Evolutionary conservation across 2,329 filamentous ascomycete species (phyloP), one percentile per base, ranked within the genome.

Genomic region (Penicillium hesseltinei): DNA sequence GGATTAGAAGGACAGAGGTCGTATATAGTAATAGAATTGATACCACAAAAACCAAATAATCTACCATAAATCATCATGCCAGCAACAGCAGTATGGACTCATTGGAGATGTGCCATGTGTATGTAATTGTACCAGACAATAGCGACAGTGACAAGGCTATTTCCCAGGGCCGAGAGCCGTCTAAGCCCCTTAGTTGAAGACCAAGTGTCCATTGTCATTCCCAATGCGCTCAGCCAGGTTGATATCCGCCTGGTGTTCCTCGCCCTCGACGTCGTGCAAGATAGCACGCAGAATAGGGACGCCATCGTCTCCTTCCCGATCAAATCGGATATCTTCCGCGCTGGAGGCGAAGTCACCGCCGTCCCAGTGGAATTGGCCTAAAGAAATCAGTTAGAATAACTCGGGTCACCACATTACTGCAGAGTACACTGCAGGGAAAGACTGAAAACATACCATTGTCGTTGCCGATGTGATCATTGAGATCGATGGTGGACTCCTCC

Each of bases 191-290:
- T 53, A 51, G 25, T 40, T 31, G 36, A 74, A 79, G 54, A 60
- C 51, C 57, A 84, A 75, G 1, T 57, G 29, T n/a, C 84, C 84
- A 62, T 82, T 68, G 21, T 79, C 63, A 71, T 86, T 86, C 57
- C 71, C 70, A 53, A 87, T 76, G 57, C 80, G 75, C 77, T 85
- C 82, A 3, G 78, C 69, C 6, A 87, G 77, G 74, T 87, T 86
- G 62, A 86, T 61, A 63, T 86, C 77, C 38, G 75, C 71, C 7
- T 70, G 57, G 2, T 73, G 57, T 1, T 56, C 52, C 19, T 83
- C 73, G 39, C 82, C 82, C 0, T 81, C 73, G 1, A 69, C 48
- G 33, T 78, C 75, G 39, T 57, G 65, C 33, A 86, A 76, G 0
- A 46, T 57, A 38, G 82, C 83, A 19, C 82, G 81, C 45, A 87